Evolutionary conservation across 495 filamentous ascomycete species (phyloP), one percentile per base, ranked within the genome.

Genomic region (Tirmania nivea): DNA sequence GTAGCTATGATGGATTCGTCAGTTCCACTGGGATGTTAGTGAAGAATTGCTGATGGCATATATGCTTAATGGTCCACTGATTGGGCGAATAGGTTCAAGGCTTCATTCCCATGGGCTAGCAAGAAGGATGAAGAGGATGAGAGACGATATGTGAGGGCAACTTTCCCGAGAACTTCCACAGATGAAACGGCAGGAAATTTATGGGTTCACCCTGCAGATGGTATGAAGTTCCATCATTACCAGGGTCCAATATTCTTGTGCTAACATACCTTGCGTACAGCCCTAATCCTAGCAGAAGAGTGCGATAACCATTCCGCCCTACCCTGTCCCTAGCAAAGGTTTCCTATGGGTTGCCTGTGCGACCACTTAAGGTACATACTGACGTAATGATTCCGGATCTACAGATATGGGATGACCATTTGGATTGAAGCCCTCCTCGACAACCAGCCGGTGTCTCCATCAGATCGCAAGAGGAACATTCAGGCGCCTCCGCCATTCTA

Each of bases 111-210:
- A 3, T 96, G 87, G 74, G 86, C 90, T 12, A 80, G 81, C 55
- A 68, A 75, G 34, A 76, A 78, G 8, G 92, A 97, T 64, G 90
- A 97, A 67, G 78, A 81, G 56, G 70, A 70, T 8, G 90, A 97
- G 72, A 81, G 88, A 56, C 83, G 80, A 57, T 89, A 85, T 59
- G 74, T 96, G 62, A 94, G 90, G 67, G 72, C 71, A 10, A 60
- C 68, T 9, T 77, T 89, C 19, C 68, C 75, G 34, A 78, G 78
- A 8, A 92, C 87, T 3, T 88, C 84, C 56, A 74, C 74, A 52
- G 86, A 95, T 58, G 90, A 97, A 69, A 87, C 90, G 31, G 90
- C 90, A 20, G 90, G 90, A 49, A 96, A 95, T 65, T 78, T 97
- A 25, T 97, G 90, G 90, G 89, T 96, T 53, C 76, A 83, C 35